Conservation (phyloP, 306 rosid genomes). For the Mucuna pruriens region DNA sequence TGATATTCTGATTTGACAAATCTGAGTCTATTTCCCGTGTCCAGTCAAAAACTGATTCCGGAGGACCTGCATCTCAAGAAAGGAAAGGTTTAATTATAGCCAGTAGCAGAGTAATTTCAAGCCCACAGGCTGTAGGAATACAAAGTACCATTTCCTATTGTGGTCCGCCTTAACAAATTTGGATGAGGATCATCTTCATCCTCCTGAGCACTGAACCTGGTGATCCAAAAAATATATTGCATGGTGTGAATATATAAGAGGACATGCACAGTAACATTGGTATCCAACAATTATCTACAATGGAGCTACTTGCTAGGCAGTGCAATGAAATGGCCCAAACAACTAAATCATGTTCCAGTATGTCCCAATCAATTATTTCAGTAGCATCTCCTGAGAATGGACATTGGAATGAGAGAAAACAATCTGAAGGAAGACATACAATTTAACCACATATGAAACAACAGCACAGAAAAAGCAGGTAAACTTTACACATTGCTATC, state of each 20-base stretch:
- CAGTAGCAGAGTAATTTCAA: constrained; percentile 28
- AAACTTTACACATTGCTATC: background rate
- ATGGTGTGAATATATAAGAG: constrained; percentile 24
- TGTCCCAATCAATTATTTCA: constrained; percentile 23
- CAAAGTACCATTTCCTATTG: constrained; percentile 89
- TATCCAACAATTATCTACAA: constrained; percentile 13
- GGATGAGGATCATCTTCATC: constrained; percentile 91
- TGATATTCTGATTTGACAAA: constrained; percentile 75
- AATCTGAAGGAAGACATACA: constrained; percentile 26
- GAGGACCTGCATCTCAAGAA: constrained; percentile 77
- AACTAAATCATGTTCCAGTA: constrained; percentile 20
- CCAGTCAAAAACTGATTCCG: constrained; percentile 88
- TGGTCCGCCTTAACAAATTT: constrained; percentile 80
- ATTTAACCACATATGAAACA: constrained; percentile 31
- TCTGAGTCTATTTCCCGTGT: constrained; percentile 86
- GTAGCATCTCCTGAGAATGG: constrained; percentile 36
- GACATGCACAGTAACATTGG: constrained; percentile 1
- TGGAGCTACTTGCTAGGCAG: constrained; percentile 14
- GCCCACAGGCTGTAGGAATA: constrained; percentile 34
- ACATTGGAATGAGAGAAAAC: constrained; percentile 31
- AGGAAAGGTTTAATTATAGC: constrained; percentile 35
- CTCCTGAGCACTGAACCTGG: constrained; percentile 94
- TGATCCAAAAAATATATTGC: constrained; percentile 14
- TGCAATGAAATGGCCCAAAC: constrained; percentile 21
- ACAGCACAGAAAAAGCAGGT: constrained; percentile 5